Percentiles rank a stretch among this genome's conserved stretches.
Evolutionary conservation across 495 filamentous ascomycete genomes (phyloP).

Genomic region (Penicillium atrosanguineum): DNA sequence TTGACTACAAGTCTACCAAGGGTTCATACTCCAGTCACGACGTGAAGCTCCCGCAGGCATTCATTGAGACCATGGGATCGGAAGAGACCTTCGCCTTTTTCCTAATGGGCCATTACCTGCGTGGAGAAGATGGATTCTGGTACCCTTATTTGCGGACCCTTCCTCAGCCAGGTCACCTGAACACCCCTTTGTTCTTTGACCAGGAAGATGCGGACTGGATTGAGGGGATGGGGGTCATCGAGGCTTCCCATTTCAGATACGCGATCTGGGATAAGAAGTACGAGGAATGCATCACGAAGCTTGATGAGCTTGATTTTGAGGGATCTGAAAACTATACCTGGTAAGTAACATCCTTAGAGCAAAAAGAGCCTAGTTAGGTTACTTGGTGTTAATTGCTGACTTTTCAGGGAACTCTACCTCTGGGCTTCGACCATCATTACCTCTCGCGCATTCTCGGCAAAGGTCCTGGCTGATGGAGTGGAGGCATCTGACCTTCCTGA

Average conservation of each 20-base stretch:
- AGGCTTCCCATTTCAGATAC: slow-evolving; percentile 43
- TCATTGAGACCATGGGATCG: slow-evolving; percentile 35
- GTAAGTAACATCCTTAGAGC: slow-evolving; percentile 26
- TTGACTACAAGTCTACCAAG: slow-evolving; percentile 24
- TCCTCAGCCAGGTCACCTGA: slow-evolving; percentile 51
- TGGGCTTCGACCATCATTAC: slow-evolving; percentile 65
- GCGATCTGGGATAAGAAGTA: slow-evolving; percentile 50
- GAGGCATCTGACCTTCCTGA: slow-evolving; percentile 30
- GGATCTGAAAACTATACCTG: slow-evolving; percentile 40
- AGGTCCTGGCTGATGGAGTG: slow-evolving; percentile 42
- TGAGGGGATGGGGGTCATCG: slow-evolving; percentile 56
- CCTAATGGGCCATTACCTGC: slow-evolving; percentile 55
- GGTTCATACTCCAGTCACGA: slow-evolving; percentile 35
- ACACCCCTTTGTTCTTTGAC: slow-evolving; percentile 58
- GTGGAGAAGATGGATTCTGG: slow-evolving; percentile 55
- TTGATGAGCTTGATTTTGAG: slow-evolving; percentile 37
- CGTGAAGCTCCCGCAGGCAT: slow-evolving; percentile 30
- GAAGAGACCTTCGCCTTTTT: slow-evolving; percentile 51
- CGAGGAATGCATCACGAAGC: slow-evolving; percentile 31
- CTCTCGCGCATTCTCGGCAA: slow-evolving; percentile 53
- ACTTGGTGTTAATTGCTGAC: slow-evolving; percentile 8
- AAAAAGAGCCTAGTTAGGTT: background rate
- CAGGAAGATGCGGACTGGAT: slow-evolving; percentile 58
- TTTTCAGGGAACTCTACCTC: slow-evolving; percentile 56
- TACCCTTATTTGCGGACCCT: slow-evolving; percentile 58